These are phyloP conservation scores for Aspergillus haitiensis DNA, from an alignment of 495 filamentous ascomycete genomes.

Conservation along the genomic window DNA sequence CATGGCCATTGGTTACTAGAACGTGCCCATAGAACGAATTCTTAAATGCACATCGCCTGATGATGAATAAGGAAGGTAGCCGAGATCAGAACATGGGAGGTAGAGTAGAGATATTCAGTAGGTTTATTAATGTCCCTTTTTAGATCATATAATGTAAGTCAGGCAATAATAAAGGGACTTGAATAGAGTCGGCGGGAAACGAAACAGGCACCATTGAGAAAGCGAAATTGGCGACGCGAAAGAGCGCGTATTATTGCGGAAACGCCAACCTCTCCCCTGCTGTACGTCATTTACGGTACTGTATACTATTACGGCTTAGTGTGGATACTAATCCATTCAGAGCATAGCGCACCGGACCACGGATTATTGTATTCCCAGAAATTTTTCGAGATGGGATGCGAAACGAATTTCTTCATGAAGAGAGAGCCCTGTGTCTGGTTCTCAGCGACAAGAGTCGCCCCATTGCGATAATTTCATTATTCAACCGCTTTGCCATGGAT, in stretches of 20 bases:
- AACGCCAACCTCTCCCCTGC: slow-evolving; percentile 5
- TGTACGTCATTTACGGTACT: slow-evolving; percentile 16
- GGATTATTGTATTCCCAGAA: slow-evolving; percentile 42
- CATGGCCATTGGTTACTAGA: slow-evolving; percentile 40
- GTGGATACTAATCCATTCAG: slow-evolving; percentile 4
- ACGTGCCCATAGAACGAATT: slow-evolving; percentile 28
- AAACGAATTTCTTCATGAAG: slow-evolving; percentile 29
- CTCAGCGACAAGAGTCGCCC: slow-evolving; percentile 25
- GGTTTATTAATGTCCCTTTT: not conserved
- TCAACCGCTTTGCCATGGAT: slow-evolving; percentile 37
- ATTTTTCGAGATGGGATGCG: slow-evolving; percentile 45
- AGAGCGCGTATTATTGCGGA: slow-evolving; percentile 22
- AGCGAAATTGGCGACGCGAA: slow-evolving; percentile 22
- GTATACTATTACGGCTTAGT: slow-evolving; percentile 12
- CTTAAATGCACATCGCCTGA: slow-evolving; percentile 24
- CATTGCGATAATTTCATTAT: slow-evolving; percentile 7
- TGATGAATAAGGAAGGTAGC: not conserved
- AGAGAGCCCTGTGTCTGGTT: slow-evolving; percentile 17
- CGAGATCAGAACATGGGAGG: slow-evolving; percentile 2
- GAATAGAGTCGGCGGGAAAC: not conserved
- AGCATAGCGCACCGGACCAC: slow-evolving; percentile 8
- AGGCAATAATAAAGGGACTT: not conserved
- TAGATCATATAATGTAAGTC: not conserved
- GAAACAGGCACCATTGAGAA: slow-evolving; percentile 1
- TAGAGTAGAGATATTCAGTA: not conserved